A percentile compares a stretch with the other conserved stretches of the same genome.
These are phyloP conservation scores for Colletotrichum spinosum DNA, from an alignment of 2,329 filamentous ascomycete species.

Conservation along the genomic window DNA sequence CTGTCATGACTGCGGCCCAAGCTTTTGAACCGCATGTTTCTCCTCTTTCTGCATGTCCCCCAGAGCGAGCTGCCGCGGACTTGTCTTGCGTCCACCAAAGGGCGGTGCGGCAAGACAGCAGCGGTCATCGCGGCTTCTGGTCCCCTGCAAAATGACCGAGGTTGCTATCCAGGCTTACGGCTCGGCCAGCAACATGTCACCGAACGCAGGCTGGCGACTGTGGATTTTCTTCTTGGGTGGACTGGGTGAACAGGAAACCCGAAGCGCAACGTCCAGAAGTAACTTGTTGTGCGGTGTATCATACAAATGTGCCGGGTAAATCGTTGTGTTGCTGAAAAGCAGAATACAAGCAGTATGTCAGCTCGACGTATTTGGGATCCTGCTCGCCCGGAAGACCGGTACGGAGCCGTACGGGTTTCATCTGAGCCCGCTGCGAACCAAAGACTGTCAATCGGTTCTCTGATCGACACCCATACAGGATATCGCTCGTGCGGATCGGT, in stretches of 20 bases:
- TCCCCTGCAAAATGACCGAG: no score
- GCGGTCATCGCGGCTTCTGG: no score
- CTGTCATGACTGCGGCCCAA: slow-evolving; percentile 24
- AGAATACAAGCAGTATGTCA: neutral
- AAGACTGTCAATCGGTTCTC: slow-evolving; percentile 10
- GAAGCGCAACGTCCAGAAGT: no score
- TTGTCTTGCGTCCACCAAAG: neutral
- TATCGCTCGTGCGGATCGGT: slow-evolving; percentile 3
- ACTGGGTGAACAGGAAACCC: no score
- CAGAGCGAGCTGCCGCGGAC: slow-evolving; percentile 18
- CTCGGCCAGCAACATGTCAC: no score
- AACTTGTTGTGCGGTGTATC: no score
- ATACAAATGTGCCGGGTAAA: neutral
- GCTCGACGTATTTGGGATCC: slow-evolving; percentile 4
- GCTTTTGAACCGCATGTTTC: slow-evolving; percentile 8
- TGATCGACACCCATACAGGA: neutral
- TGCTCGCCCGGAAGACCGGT: slow-evolving; percentile 4
- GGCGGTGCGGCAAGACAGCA: no score
- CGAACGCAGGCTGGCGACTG: no score
- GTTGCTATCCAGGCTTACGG: no score
- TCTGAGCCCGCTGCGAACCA: slow-evolving; percentile 15
- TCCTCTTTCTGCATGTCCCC: neutral
- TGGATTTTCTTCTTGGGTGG: no score
- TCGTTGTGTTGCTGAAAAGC: neutral
- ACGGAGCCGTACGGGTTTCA: slow-evolving; percentile 16